These are phyloP conservation scores for Graphilbum sp. DNA, from an alignment of 2,329 filamentous ascomycete genomes.

Conservation along the genomic window DNA sequence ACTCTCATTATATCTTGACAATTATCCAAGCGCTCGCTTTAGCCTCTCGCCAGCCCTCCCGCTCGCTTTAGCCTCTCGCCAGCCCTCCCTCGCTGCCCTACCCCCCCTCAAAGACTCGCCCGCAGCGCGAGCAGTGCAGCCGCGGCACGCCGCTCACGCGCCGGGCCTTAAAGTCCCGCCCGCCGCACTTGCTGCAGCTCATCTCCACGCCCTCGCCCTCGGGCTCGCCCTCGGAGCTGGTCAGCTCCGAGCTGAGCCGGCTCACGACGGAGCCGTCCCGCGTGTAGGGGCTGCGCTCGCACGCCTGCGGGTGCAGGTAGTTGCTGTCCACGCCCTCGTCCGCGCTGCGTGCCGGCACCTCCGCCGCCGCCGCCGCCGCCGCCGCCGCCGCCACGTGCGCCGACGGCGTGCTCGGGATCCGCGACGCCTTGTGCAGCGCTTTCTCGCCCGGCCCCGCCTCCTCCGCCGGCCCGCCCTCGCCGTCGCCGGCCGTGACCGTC, in stretches of 20 bases:
- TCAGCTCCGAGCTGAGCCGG: slow-evolving; percentile 39
- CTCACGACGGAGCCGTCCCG: slow-evolving; percentile 27
- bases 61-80: no score
- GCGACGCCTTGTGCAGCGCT: background rate
- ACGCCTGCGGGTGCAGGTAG: background rate
- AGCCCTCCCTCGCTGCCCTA: no score
- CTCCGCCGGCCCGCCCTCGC: background rate
- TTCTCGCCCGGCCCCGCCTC: background rate
- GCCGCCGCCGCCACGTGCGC: no score
- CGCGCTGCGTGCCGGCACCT: background rate
- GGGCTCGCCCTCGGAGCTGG: slow-evolving; percentile 17
- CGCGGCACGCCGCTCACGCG: slow-evolving; percentile 35
- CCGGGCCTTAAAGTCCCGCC: slow-evolving; percentile 45
- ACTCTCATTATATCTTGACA: no score
- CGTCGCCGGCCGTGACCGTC: background rate
- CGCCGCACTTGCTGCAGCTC: slow-evolving; percentile 41
- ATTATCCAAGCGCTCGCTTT: no score
- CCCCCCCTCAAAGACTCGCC: slow-evolving; percentile 12
- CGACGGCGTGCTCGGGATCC: no score
- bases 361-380: background rate
- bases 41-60: no score
- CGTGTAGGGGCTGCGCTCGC: slow-evolving; percentile 2
- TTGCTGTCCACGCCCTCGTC: background rate
- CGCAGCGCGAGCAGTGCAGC: slow-evolving; percentile 45
- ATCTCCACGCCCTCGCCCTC: slow-evolving; percentile 20